Base-by-base conservation (phyloP, 495 filamentous ascomycete genomes). In the Penicillium steckii region DNA sequence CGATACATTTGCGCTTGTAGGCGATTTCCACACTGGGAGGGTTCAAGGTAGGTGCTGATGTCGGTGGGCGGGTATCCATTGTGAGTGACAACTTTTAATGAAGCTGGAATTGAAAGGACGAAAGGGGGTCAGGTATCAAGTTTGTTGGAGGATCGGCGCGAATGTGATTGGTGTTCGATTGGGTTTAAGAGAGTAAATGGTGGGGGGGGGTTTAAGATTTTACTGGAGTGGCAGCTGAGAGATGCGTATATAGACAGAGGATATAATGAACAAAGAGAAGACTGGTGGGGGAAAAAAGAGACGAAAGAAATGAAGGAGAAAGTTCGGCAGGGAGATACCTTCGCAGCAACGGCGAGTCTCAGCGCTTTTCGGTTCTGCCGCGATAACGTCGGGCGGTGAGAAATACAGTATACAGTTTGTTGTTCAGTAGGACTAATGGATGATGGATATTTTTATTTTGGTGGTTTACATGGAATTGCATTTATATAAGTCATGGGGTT, bases 1-100 rank as follows among this genome's bases (percentile, higher is more conserved):
- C 86, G 73, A 96, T 91, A 69, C 95, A 97, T 82, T 99, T 99
- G 61, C 86, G 83, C 60, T 93, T 90, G 73, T 99, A 99, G 48
- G 93, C 91, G 62, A 89, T 85, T 71, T 99, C 95, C 38, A 97
- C 90, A 24, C 92, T 95, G 17, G 94, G 92, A 12, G 94, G 91
- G 57, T 77, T 77, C 26, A 67, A 53, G 21, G 70, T 58, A 8
- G 66, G 58, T 22, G 48, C 15, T 40, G 69, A 57, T 27, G 60
- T 54, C 24, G 59, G 43, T 45, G 59, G 48, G 27, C 52, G 57
- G 46, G 61, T 29, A 19, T 72, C 69, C 69, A 73, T 73, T 58
- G 45, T 64, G 61, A 22, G 17, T 73, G 55, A 40, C 59, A 61
- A 19, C 19, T 8, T 18, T 40, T 29, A 27, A 46, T 32, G 12